phyloP scores from a whole-genome alignment of 148 eudicot genomes.

The Linanthus parryae region DNA sequence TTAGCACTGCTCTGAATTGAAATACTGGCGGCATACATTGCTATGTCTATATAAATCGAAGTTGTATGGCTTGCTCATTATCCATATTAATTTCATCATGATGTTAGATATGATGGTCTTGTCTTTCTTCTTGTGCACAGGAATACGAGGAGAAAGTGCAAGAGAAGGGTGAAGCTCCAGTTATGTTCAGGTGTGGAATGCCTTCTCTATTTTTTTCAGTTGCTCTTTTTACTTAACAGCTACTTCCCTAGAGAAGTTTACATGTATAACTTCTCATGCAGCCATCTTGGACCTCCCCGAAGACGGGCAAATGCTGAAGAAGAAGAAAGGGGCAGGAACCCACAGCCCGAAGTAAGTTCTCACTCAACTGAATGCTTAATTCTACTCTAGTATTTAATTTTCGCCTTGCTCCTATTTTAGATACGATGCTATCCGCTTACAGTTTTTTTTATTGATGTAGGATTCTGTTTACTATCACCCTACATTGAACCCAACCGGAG shows the following conservation, averaged over 20 bases:
- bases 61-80: too few relatives aligned
- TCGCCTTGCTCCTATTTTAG: slow-evolving; percentile 5
- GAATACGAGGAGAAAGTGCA: slow-evolving; percentile 89
- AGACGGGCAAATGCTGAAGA: slow-evolving; percentile 73
- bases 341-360: slow-evolving; percentile 71
- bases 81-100: slow-evolving; percentile 4
- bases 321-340: slow-evolving; percentile 78
- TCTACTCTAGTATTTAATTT: background rate
- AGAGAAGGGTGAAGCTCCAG: slow-evolving; percentile 95
- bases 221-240: too few relatives aligned
- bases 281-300: slow-evolving; percentile 85
- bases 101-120: slow-evolving; percentile 7
- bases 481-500: slow-evolving; percentile 92
- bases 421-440: slow-evolving; percentile 2
- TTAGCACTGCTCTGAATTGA: too few relatives aligned
- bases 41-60: too few relatives aligned
- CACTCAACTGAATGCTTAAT: slow-evolving; percentile 1
- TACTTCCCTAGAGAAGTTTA: too few relatives aligned
- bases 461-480: slow-evolving; percentile 98
- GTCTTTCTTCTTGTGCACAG: slow-evolving; percentile 29
- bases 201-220: background rate
- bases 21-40: too few relatives aligned
- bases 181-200: slow-evolving; percentile 80
- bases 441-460: slow-evolving; percentile 28
- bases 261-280: slow-evolving; percentile 52